Evolutionary conservation across 305 asterid genomes (phyloP).

Genomic region (Fraxinus platypoda): DNA sequence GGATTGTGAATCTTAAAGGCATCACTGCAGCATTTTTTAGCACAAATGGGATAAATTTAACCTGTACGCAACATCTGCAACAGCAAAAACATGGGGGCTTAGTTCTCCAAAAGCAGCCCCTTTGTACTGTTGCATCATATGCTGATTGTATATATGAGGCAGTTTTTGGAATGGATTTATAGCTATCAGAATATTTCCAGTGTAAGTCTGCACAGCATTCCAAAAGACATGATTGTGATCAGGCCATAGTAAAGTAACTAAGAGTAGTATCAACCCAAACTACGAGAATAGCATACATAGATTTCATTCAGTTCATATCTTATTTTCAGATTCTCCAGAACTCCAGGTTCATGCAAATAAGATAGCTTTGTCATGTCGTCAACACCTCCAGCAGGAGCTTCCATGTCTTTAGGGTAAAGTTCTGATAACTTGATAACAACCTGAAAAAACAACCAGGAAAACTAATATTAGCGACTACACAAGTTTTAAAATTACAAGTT

Average conservation of each 20-base stretch:
- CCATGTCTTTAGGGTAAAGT: constrained; percentile 87
- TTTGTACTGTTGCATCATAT: constrained; percentile 98
- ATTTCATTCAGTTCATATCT: constrained; percentile 98
- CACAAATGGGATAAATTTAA: constrained; percentile 29
- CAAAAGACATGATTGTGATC: constrained; percentile 27
- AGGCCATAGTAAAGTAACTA: constrained; percentile 24
- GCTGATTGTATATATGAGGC: constrained; percentile 77
- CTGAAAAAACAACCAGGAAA: constrained; percentile 40
- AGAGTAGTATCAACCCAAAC: constrained; percentile 7
- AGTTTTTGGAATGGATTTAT: constrained; percentile 96
- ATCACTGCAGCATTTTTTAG: constrained; percentile 9
- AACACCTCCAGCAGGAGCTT: constrained; percentile 98
- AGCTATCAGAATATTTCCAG: constrained; percentile 94
- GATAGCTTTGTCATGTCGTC: constrained; percentile 98
- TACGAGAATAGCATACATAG: constrained; percentile 53
- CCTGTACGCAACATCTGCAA: constrained; percentile 99
- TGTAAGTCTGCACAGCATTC: constrained; percentile 75
- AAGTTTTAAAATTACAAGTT: not conserved
- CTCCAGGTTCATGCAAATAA: constrained; percentile 99
- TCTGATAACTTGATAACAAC: constrained; percentile 67
- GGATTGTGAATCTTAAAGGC: constrained; percentile 22
- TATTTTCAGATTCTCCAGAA: constrained; percentile 72
- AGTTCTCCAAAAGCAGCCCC: constrained; percentile 95
- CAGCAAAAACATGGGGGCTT: constrained; percentile 97
- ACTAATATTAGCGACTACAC: not conserved